phyloP scores from a whole-genome alignment of 306 rosid genomes.

The Glycyrrhiza uralensis region DNA sequence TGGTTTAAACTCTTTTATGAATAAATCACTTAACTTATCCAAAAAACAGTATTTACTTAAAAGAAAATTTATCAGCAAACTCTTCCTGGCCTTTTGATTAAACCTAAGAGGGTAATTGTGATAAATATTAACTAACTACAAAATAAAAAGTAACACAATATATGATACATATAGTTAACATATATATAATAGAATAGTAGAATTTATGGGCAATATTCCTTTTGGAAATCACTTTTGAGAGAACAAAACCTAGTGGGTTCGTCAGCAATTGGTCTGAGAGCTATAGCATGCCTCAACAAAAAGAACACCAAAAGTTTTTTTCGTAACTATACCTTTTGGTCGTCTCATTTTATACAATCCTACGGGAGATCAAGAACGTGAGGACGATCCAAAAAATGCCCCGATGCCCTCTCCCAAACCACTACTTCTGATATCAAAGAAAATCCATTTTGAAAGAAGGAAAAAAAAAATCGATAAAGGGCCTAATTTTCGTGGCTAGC shows the following conservation, averaged over 20 bases:
- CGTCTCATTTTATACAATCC: conserved; percentile 37
- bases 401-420: conserved; percentile 43
- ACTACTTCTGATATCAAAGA: conserved; percentile 9
- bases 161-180: too few relatives aligned
- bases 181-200: conserved; percentile 17
- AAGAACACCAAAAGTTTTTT: conserved; percentile 40
- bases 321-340: conserved; percentile 37
- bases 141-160: not conserved
- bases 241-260: conserved; percentile 67
- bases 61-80: too few relatives aligned
- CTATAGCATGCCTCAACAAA: conserved; percentile 52
- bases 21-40: too few relatives aligned
- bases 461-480: not conserved
- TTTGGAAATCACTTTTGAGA: conserved; percentile 41
- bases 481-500: conserved; percentile 7
- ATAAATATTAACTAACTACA: too few relatives aligned
- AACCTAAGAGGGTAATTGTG: too few relatives aligned
- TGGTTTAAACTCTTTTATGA: too few relatives aligned
- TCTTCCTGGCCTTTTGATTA: too few relatives aligned
- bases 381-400: conserved; percentile 21
- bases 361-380: conserved; percentile 17
- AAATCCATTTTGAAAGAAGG: not conserved
- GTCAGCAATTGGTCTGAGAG: conserved; percentile 50
- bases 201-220: conserved; percentile 30
- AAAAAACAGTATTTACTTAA: too few relatives aligned